Evolutionary conservation across 2,329 filamentous ascomycete species (phyloP).

Genomic region (Stagonosporopsis chrysanthemi): DNA sequence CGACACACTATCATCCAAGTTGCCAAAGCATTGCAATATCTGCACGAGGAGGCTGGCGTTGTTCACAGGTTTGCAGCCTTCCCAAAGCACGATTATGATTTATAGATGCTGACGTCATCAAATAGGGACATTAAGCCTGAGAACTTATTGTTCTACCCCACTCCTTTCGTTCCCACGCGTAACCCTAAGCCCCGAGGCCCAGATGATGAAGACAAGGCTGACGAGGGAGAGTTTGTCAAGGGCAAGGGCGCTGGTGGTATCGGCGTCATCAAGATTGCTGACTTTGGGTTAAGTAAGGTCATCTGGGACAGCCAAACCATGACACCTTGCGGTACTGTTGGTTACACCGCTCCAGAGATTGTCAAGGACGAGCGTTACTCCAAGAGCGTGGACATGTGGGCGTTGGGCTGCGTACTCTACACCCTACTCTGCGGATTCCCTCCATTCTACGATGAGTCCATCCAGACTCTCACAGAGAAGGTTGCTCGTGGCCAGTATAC

Average conservation of each 20-base stretch:
- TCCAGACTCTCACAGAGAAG: conserved; percentile 96
- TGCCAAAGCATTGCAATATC: conserved; percentile 89
- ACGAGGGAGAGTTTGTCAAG: conserved; percentile 90
- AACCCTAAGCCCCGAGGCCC: conserved; percentile 80
- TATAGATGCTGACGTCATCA: conserved; percentile 48
- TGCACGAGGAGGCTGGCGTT: conserved; percentile 93
- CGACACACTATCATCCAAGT: conserved; percentile 95
- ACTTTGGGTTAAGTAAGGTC: conserved; percentile 96
- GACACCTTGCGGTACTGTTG: conserved; percentile 98
- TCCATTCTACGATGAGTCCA: conserved; percentile 98
- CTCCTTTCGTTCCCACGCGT: conserved; percentile 80
- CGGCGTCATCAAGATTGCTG: conserved; percentile 94
- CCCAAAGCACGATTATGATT: conserved; percentile 2
- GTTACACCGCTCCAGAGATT: conserved; percentile 97
- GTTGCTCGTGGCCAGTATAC: conserved; percentile 96
- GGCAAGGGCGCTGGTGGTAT: conserved; percentile 89
- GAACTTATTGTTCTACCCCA: conserved; percentile 92
- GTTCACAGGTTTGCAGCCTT: conserved; percentile 82
- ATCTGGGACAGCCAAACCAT: conserved; percentile 98
- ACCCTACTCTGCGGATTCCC: conserved; percentile 97
- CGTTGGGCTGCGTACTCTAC: conserved; percentile 93
- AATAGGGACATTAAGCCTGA: conserved; percentile 95
- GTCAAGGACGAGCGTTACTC: conserved; percentile 99
- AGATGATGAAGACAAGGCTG: conserved; percentile 95
- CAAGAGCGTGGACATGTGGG: conserved; percentile 99